Conservation (phyloP, 306 rosid genomes). For the Albizia julibrissin region DNA sequence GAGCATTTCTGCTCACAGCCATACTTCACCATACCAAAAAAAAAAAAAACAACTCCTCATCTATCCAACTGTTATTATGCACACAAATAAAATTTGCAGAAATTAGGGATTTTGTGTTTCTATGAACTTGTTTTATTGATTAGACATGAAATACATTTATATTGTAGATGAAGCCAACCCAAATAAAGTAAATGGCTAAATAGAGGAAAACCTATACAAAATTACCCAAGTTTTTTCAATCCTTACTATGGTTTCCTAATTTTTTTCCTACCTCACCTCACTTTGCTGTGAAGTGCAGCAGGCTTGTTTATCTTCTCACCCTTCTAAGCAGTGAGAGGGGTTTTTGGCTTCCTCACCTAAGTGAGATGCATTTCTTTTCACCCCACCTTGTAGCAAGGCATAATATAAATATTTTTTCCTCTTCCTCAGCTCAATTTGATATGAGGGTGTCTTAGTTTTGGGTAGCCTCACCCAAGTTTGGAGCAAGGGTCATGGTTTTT, state of each 20-base stretch:
- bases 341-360: background rate
- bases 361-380: background rate
- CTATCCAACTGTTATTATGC: background rate
- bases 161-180: background rate
- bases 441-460: background rate
- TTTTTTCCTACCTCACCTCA: background rate
- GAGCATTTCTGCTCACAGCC: slow-evolving; percentile 23
- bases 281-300: background rate
- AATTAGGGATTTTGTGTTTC: background rate
- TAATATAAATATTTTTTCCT: background rate
- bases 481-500: background rate
- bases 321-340: background rate
- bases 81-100: background rate
- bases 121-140: background rate
- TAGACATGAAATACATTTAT: background rate
- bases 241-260: background rate
- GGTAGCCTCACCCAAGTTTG: background rate
- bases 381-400: background rate
- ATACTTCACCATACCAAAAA: slow-evolving; percentile 23
- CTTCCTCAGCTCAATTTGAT: background rate
- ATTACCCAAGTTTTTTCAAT: background rate
- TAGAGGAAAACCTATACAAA: background rate
- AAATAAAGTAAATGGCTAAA: background rate
- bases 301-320: background rate
- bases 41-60: background rate